A percentile compares a stretch with the other conserved stretches of the same genome.
These are phyloP conservation scores for Carpinus viminea DNA, from an alignment of 306 rosid genomes.

Conservation along the genomic window DNA sequence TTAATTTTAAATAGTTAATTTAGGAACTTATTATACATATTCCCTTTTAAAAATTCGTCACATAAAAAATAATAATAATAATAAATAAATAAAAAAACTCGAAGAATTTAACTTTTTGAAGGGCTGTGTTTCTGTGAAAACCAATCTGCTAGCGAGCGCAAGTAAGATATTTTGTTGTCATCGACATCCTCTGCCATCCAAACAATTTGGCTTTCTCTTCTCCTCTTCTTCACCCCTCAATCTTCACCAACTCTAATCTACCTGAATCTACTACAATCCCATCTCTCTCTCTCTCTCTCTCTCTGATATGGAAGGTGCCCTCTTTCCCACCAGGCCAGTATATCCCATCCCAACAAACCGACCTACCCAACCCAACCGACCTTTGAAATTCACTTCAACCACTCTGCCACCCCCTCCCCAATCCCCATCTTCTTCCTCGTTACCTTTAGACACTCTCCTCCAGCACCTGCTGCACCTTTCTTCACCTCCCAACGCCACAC, in stretches of 20 bases:
- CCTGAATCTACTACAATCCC: conserved; percentile 10
- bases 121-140: background rate
- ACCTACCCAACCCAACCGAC: conserved; percentile 40
- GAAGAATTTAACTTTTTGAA: too few relatives aligned
- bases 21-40: too few relatives aligned
- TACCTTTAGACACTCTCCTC: conserved; percentile 74
- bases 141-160: conserved; percentile 3
- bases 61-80: too few relatives aligned
- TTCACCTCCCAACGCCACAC: conserved; percentile 38
- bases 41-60: too few relatives aligned
- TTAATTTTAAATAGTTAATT: too few relatives aligned
- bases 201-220: background rate
- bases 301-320: conserved; percentile 66
- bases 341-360: conserved; percentile 53
- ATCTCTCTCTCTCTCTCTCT: background rate
- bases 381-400: conserved; percentile 58
- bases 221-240: background rate
- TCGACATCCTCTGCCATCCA: background rate
- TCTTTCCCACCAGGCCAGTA: conserved; percentile 65
- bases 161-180: conserved; percentile 1
- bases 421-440: conserved; percentile 52
- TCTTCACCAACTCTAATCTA: background rate
- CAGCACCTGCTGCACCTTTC: conserved; percentile 77
- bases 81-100: too few relatives aligned
- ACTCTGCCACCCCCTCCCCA: conserved; percentile 54